Percentiles rank a stretch among this genome's conserved stretches.
Evolutionary conservation across 495 filamentous ascomycete genomes (phyloP).

Genomic region (Neurospora africana): DNA sequence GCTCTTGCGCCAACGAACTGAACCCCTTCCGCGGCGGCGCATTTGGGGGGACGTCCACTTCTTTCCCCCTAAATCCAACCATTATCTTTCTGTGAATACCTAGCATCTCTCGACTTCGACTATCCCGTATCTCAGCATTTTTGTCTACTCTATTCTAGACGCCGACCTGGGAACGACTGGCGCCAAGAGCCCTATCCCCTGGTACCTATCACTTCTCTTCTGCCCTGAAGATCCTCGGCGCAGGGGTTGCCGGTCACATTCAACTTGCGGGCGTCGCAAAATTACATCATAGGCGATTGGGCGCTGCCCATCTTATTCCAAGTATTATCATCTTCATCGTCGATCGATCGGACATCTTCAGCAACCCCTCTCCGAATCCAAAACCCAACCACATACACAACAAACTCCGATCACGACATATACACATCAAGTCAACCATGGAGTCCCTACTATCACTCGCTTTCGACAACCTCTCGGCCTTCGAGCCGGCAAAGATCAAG

Average conservation of each 20-base stretch:
- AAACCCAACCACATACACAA: not conserved
- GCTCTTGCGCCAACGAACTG: not conserved
- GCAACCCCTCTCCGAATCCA: not conserved
- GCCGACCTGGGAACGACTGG: not conserved
- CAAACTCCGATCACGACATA: not conserved
- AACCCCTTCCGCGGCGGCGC: not conserved
- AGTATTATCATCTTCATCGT: not conserved
- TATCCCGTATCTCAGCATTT: not conserved
- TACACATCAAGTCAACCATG: slow-evolving; percentile 41
- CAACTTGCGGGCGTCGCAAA: not conserved
- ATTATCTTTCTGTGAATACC: not conserved
- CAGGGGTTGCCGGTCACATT: not conserved
- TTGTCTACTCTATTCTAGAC: not conserved
- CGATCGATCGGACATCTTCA: not conserved
- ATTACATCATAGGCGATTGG: not conserved
- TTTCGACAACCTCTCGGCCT: slow-evolving; percentile 94
- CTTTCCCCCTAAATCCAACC: not conserved
- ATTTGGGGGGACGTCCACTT: not conserved
- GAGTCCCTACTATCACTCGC: slow-evolving; percentile 85
- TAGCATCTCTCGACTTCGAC: not conserved
- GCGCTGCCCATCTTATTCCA: not conserved
- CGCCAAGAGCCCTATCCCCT: not conserved
- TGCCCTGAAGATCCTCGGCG: not conserved
- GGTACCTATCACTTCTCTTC: not conserved
- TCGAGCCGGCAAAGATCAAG: slow-evolving; percentile 75